phyloP scores from a whole-genome alignment of 495 filamentous ascomycete species.

The Letharia columbiana region DNA sequence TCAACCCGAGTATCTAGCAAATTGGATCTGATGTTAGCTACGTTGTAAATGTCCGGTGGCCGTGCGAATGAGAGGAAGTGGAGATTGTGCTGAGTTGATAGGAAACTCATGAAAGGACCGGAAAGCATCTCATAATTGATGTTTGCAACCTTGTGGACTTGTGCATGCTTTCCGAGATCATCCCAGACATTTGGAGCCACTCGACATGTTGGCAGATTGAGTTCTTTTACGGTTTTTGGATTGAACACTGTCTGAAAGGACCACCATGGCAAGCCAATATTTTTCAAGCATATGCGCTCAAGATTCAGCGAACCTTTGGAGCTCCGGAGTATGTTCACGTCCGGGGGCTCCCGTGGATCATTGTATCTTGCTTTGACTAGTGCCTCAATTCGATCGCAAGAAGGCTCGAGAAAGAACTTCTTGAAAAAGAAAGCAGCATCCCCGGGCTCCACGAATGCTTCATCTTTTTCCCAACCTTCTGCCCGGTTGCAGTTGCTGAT shows the following conservation, averaged over 20 bases:
- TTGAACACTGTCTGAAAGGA: conserved; percentile 6
- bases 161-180: background rate
- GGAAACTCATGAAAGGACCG: background rate
- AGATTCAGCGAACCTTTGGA: background rate
- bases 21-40: background rate
- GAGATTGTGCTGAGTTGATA: background rate
- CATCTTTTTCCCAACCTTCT: background rate
- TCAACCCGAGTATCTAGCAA: background rate
- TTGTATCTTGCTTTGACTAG: background rate
- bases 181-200: background rate
- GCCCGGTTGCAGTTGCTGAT: background rate
- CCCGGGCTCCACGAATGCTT: background rate
- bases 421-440: background rate
- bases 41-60: background rate
- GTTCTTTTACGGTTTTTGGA: conserved; percentile 3
- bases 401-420: background rate
- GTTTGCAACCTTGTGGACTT: background rate
- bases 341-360: background rate
- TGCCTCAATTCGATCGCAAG: background rate
- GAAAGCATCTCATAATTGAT: conserved; percentile 6
- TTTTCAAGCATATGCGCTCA: background rate
- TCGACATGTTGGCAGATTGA: conserved; percentile 2
- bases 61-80: background rate
- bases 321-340: background rate
- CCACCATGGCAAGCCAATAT: conserved; percentile 9